Conservation (phyloP, 1,284 basidiomycete species). For the Malassezia caprae region DNA sequence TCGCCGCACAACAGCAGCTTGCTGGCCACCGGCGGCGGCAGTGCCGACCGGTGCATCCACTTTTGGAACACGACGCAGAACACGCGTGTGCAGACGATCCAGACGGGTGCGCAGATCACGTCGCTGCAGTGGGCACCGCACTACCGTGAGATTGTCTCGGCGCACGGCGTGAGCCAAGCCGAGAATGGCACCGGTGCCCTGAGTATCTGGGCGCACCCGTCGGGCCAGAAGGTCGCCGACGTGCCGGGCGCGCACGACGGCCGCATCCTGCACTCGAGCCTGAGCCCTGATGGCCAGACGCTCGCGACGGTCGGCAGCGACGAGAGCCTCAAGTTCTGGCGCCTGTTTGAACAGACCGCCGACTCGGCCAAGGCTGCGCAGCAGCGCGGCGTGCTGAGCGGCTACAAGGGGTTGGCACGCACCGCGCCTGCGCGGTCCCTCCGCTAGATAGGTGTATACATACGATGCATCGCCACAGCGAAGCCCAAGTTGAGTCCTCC, state of each 20-base stretch:
- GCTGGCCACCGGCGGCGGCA: constrained; percentile 86
- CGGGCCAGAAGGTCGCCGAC: constrained; percentile 35
- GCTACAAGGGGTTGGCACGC: constrained; percentile 10
- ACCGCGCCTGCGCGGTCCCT: constrained; percentile 11
- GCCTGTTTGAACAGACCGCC: constrained; percentile 37
- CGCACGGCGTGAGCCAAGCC: constrained; percentile 59
- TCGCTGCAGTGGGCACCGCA: constrained; percentile 80
- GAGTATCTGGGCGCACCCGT: constrained; percentile 44
- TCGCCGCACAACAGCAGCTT: constrained; percentile 90
- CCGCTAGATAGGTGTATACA: constrained; percentile 19
- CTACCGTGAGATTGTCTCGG: constrained; percentile 79
- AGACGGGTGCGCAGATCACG: constrained; percentile 66
- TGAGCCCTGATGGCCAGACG: constrained; percentile 43
- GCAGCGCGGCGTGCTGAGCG: constrained; percentile 8
- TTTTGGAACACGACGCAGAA: constrained; percentile 58
- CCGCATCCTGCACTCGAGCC: constrained; percentile 31
- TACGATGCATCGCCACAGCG: constrained; percentile 20
- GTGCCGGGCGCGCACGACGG: constrained; percentile 41
- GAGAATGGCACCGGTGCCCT: constrained; percentile 34
- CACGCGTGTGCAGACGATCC: constrained; percentile 39
- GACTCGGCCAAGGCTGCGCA: constrained; percentile 21
- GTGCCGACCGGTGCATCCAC: constrained; percentile 84
- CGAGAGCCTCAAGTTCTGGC: constrained; percentile 47
- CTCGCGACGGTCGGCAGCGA: constrained; percentile 43
- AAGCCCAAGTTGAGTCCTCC: constrained; percentile 23